Percentiles rank a stretch among this genome's conserved stretches.
Evolutionary conservation across 1,284 basidiomycete genomes (phyloP).

Genomic region (Cutaneotrichosporon mucoides): DNA sequence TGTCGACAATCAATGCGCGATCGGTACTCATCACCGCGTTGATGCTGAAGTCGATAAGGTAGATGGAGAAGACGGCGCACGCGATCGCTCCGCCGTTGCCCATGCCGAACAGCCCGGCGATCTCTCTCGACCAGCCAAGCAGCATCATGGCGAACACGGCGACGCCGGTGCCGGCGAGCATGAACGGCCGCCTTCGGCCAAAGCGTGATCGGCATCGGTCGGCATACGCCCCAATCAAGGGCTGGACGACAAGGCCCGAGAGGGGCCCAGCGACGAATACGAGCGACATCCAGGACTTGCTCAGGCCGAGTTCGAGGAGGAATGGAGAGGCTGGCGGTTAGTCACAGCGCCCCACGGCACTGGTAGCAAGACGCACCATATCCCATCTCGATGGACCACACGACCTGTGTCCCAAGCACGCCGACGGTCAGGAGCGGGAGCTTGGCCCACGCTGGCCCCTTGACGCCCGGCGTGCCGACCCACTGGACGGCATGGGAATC

Average conservation of each 20-base stretch:
- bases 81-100: constrained; percentile 52
- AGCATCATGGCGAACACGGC: constrained; percentile 71
- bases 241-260: constrained; percentile 86
- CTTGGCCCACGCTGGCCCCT: constrained; percentile 60
- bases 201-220: constrained; percentile 82
- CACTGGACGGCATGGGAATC: constrained; percentile 52
- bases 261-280: constrained; percentile 94
- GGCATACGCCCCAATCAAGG: constrained; percentile 77
- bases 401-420: constrained; percentile 72
- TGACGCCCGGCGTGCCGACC: constrained; percentile 57
- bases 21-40: constrained; percentile 63
- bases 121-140: constrained; percentile 73
- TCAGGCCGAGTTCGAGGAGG: constrained; percentile 80
- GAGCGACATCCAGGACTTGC: constrained; percentile 79
- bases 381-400: constrained; percentile 90
- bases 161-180: constrained; percentile 66
- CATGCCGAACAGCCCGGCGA: constrained; percentile 61
- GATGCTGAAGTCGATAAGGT: constrained; percentile 84
- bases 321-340: constrained; percentile 70
- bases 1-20: constrained; percentile 53
- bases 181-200: constrained; percentile 80
- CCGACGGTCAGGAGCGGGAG: constrained; percentile 71
- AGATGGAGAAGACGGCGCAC: constrained; percentile 80
- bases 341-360: neutral
- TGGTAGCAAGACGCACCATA: constrained; percentile 58